Evolutionary conservation across 805 yeast species (phyloP), one percentile per base, ranked within the genome.

Genomic region (Lachancea kluyveri): DNA sequence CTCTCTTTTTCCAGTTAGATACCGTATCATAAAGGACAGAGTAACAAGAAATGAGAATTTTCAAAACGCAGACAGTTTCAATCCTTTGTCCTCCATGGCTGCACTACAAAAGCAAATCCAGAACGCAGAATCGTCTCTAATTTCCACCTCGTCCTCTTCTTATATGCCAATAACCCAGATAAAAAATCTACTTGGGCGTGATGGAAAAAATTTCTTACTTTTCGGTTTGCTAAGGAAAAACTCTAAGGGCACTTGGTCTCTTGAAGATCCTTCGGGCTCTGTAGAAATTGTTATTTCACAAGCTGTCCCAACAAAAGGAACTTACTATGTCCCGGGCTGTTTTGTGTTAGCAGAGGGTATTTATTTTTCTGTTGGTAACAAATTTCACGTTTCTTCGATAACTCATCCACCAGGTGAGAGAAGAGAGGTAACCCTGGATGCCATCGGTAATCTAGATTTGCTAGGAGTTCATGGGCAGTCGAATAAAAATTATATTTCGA

Each of bases 341-440:
- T 76, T 80, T 45, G 74, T 85, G 0, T 59, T 90, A 2, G 79
- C 82, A 31, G 94, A 86, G 49, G 99, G 99, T 11, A 74, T 84
- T 11, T 85, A 86, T 51, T 74, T 78, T 10, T 77, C 79, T 3
- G 71, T 75, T 11, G 75, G 78, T 2, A 67, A 66, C 17, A 76
- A 70, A 28, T 87, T 92, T 50, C 76, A 79, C 42, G 94, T 81
- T 1, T 69, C 81, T 17, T 70, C 80, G 4, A 67, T 92, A 30
- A 80, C 82, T 3, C 95, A 86, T 38, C 97, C 98, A 3, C 87
- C 92, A 0, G 79, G 86, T 3, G 99, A 92, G 52, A 65, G 72
- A 41, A 66, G 96, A 37, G 77, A 69, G 6, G 56, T 50, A 0
- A 68, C 94, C 1, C 49, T 77, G 35, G 88, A 81, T 16, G 78